Evolutionary conservation across 257 asterid genomes (phyloP).

Genomic region (Knoxia roxburghii): DNA sequence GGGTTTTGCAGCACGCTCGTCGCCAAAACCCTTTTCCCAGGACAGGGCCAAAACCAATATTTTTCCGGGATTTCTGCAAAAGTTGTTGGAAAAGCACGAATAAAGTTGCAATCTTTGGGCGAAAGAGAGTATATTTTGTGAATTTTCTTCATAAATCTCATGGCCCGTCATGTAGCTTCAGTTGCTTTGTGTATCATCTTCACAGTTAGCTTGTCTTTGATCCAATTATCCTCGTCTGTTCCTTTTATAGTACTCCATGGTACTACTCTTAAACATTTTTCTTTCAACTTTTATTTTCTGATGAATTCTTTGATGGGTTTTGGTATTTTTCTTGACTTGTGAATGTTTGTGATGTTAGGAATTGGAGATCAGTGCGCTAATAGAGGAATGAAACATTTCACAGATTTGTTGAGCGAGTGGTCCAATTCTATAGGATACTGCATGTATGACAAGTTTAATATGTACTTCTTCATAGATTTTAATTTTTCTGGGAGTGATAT

Average conservation of each 20-base stretch:
- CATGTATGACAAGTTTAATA: constrained; percentile 39
- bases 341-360: constrained; percentile 36
- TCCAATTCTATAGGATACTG: constrained; percentile 71
- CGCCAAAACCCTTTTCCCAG: constrained; percentile 5
- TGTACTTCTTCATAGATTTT: background rate
- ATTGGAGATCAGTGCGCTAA: constrained; percentile 90
- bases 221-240: constrained; percentile 39
- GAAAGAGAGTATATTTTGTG: background rate
- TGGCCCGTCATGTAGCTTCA: constrained; percentile 21
- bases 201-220: constrained; percentile 28
- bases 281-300: background rate
- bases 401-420: constrained; percentile 56
- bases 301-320: background rate
- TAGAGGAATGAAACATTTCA: constrained; percentile 64
- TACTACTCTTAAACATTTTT: constrained; percentile 20
- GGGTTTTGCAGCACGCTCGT: background rate
- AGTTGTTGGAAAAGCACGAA: constrained; percentile 12
- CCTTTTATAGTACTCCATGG: constrained; percentile 95
- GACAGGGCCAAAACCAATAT: background rate
- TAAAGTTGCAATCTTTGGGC: background rate
- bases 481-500: background rate
- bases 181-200: constrained; percentile 20
- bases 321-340: constrained; percentile 11
- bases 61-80: constrained; percentile 18
- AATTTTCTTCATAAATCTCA: background rate